Percentiles rank a stretch among this genome's conserved stretches.
Evolutionary conservation across 768 basidiomycete genomes (phyloP).

Genomic region (Suillus variegatus): DNA sequence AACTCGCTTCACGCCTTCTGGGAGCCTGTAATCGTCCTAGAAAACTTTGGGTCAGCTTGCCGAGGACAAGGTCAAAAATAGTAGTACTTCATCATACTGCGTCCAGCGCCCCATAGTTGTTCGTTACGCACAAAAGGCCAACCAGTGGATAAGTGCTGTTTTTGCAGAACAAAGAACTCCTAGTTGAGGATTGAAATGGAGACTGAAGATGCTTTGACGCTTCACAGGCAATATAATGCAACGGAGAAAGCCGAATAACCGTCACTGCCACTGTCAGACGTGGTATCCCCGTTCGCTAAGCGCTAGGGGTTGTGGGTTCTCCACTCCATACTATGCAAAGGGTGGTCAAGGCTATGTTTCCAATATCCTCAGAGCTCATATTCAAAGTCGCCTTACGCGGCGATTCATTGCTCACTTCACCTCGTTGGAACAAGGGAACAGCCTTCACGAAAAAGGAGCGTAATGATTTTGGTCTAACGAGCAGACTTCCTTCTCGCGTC

Average conservation of each 20-base stretch:
- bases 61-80: background rate
- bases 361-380: conserved; percentile 9
- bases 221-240: background rate
- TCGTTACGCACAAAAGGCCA: conserved; percentile 16
- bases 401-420: conserved; percentile 59
- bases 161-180: conserved; percentile 5
- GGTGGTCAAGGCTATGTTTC: conserved; percentile 4
- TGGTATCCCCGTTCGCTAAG: background rate
- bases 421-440: conserved; percentile 80
- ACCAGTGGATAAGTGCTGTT: conserved; percentile 17
- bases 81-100: conserved; percentile 34
- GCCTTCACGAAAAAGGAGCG: conserved; percentile 73
- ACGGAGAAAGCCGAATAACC: conserved; percentile 24
- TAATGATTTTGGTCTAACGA: conserved; percentile 61
- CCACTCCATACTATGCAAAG: conserved; percentile 3
- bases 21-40: conserved; percentile 55
- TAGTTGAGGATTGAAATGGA: background rate
- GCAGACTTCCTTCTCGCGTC: conserved; percentile 50
- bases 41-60: conserved; percentile 7
- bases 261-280: background rate
- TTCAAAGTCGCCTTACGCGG: conserved; percentile 59
- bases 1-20: conserved; percentile 58
- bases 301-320: background rate
- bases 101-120: conserved; percentile 38
- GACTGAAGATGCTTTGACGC: background rate